phyloP scores from a whole-genome alignment of 495 filamentous ascomycete genomes.

The Oleoguttula mirabilis region DNA sequence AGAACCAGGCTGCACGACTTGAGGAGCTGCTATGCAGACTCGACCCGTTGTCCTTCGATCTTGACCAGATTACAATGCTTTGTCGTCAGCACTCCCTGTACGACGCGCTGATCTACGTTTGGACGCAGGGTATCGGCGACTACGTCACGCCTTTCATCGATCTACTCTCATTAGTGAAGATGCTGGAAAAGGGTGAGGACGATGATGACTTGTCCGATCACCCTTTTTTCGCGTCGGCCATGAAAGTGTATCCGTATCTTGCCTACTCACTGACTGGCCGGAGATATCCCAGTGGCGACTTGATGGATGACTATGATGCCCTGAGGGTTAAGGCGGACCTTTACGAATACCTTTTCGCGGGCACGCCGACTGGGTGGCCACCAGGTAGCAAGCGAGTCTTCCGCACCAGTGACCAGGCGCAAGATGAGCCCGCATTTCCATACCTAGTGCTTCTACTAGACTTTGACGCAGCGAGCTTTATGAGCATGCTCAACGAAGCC shows the following conservation, averaged over 20 bases:
- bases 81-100: slow-evolving; percentile 87
- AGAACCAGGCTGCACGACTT: slow-evolving; percentile 58
- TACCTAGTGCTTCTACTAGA: slow-evolving; percentile 73
- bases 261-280: slow-evolving; percentile 87
- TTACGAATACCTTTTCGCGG: slow-evolving; percentile 88
- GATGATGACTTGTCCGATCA: slow-evolving; percentile 29
- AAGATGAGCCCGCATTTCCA: slow-evolving; percentile 57
- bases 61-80: slow-evolving; percentile 80
- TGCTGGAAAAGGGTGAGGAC: slow-evolving; percentile 41
- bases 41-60: slow-evolving; percentile 80
- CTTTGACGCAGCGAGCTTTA: slow-evolving; percentile 80
- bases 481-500: slow-evolving; percentile 93
- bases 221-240: slow-evolving; percentile 43
- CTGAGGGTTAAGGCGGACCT: slow-evolving; percentile 68
- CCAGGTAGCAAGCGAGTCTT: slow-evolving; percentile 42
- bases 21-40: slow-evolving; percentile 93
- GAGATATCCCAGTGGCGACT: slow-evolving; percentile 74
- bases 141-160: slow-evolving; percentile 85
- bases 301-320: slow-evolving; percentile 55
- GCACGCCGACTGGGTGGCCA: slow-evolving; percentile 56
- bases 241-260: slow-evolving; percentile 90
- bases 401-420: slow-evolving; percentile 38
- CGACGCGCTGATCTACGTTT: slow-evolving; percentile 93
- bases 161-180: slow-evolving; percentile 59
- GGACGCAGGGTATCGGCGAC: slow-evolving; percentile 80